Evolutionary conservation across 2,329 filamentous ascomycete species (phyloP).

Genomic region (Trichocomaceae sp.): DNA sequence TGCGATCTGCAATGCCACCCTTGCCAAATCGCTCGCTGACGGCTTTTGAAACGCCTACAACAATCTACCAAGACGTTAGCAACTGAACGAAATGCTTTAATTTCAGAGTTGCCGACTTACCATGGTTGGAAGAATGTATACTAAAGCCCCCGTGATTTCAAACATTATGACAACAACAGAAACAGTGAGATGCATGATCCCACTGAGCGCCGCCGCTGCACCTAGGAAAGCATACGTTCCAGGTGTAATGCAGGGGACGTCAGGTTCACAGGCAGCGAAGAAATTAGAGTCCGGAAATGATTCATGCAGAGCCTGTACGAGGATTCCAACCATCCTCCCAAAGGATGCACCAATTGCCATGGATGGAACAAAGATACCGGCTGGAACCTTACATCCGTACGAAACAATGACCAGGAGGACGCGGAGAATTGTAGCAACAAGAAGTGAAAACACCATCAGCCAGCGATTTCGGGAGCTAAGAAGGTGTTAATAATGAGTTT

Average conservation of each 20-base stretch:
- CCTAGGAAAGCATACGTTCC: constrained; percentile 96
- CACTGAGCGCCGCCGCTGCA: constrained; percentile 81
- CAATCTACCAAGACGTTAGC: constrained; percentile 53
- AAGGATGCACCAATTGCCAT: constrained; percentile 97
- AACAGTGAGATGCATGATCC: constrained; percentile 97
- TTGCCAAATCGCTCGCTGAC: constrained; percentile 88
- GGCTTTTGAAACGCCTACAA: constrained; percentile 92
- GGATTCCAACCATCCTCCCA: constrained; percentile 85
- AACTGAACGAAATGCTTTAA: neutral
- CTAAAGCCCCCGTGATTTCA: constrained; percentile 91
- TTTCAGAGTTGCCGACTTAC: constrained; percentile 28
- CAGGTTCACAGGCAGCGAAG: constrained; percentile 81
- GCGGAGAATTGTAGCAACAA: constrained; percentile 72
- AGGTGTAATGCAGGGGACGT: constrained; percentile 92
- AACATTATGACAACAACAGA: constrained; percentile 99
- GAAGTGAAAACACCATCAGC: constrained; percentile 70
- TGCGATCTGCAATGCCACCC: constrained; percentile 91
- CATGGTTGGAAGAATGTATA: constrained; percentile 97
- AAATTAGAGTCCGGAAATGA: constrained; percentile 74
- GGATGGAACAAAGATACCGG: constrained; percentile 94
- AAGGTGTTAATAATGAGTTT: constrained; percentile 15
- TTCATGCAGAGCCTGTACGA: constrained; percentile 85
- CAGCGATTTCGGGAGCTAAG: constrained; percentile 58
- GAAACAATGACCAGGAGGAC: constrained; percentile 86
- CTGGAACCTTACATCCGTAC: constrained; percentile 95